Conservation (phyloP, 169 alveolate genomes). For the Babesia gibsoni region DNA sequence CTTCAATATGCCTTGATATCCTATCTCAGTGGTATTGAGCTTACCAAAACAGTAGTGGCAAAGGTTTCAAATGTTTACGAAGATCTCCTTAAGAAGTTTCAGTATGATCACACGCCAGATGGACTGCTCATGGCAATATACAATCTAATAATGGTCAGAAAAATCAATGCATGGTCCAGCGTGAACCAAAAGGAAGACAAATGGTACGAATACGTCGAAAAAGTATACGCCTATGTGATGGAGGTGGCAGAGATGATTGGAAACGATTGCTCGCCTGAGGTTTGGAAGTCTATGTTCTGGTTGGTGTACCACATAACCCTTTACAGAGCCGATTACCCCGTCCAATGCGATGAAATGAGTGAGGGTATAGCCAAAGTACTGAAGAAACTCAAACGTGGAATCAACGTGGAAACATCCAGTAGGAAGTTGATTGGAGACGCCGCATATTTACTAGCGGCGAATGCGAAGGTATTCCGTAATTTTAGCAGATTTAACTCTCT, state of each 20-base stretch:
- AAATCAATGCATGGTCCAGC: conserved; percentile 12
- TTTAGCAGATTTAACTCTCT: background rate
- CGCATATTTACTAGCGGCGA: background rate
- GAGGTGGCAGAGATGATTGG: background rate
- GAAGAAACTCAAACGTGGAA: background rate
- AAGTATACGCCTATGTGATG: background rate
- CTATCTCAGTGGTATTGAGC: conserved; percentile 22
- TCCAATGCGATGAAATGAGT: background rate
- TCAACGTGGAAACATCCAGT: background rate
- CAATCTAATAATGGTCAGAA: background rate
- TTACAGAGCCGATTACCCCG: conserved; percentile 1
- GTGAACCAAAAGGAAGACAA: background rate
- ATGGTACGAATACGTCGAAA: background rate
- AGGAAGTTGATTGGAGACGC: background rate
- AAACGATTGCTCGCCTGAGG: conserved; percentile 4
- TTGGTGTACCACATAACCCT: conserved; percentile 28
- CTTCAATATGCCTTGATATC: conserved; percentile 14
- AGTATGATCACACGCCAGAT: background rate
- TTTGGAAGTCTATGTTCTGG: conserved; percentile 30
- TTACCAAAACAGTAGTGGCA: background rate
- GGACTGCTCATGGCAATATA: conserved; percentile 31
- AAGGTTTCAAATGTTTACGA: background rate
- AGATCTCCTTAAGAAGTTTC: background rate
- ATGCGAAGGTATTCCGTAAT: conserved; percentile 16
- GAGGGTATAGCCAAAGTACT: background rate